Percentiles rank a stretch among this genome's conserved stretches.
Conservation (phyloP, 2,329 filamentous ascomycete species). For the Hortaea sp. region DNA sequence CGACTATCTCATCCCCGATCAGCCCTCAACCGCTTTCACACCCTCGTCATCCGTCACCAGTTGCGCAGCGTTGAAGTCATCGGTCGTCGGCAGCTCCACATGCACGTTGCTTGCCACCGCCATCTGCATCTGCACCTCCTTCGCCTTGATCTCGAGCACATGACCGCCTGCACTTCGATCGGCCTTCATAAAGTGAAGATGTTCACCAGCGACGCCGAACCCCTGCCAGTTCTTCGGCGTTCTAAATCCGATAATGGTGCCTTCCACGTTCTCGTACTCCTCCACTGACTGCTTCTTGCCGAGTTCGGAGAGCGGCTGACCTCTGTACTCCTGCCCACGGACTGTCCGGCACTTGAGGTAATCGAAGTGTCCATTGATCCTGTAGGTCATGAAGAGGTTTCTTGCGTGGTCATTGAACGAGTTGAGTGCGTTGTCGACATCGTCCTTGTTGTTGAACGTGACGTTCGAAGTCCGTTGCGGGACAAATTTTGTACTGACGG, state of each 20-base stretch:
- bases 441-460: slow-evolving; percentile 15
- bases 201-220: slow-evolving; percentile 32
- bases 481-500: slow-evolving; percentile 23
- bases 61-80: slow-evolving; percentile 29
- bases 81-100: slow-evolving; percentile 29
- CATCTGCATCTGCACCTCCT: slow-evolving; percentile 25
- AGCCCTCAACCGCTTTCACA: slow-evolving; percentile 29
- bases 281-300: slow-evolving; percentile 32
- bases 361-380: slow-evolving; percentile 20
- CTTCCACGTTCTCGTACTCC: slow-evolving; percentile 26
- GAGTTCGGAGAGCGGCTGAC: slow-evolving; percentile 24
- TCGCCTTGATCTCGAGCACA: slow-evolving; percentile 28
- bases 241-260: slow-evolving; percentile 34
- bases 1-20: neutral
- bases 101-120: slow-evolving; percentile 29
- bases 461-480: slow-evolving; percentile 17
- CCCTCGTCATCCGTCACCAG: slow-evolving; percentile 26
- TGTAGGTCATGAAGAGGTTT: slow-evolving; percentile 26
- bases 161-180: slow-evolving; percentile 31
- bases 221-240: slow-evolving; percentile 32
- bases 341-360: slow-evolving; percentile 25
- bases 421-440: slow-evolving; percentile 17
- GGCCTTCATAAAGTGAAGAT: slow-evolving; percentile 32
- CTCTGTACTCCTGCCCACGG: slow-evolving; percentile 22
- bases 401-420: slow-evolving; percentile 17